Base-by-base conservation (phyloP, 768 basidiomycete species). In the Tylopilus plumbeoviolaceoides region DNA sequence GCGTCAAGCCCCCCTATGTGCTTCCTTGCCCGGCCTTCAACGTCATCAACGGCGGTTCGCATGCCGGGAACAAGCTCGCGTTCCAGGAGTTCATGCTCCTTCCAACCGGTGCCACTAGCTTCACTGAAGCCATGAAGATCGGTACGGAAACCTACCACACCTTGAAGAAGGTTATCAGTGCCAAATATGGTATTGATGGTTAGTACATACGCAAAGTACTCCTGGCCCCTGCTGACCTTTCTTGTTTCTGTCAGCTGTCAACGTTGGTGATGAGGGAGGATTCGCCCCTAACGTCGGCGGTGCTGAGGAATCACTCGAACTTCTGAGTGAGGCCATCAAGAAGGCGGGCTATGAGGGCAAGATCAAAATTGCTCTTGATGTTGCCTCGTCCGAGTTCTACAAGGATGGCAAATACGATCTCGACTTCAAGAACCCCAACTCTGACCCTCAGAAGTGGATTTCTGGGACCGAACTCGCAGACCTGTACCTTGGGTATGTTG, bases 61-160 rank as follows among this genome's bases (percentile, higher is more conserved):
- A 99, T 71, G 97, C 97, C 54, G 97, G 97, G 47, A 99, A 99
- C 83, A 95, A 95, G 75, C 89, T 99, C 58, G 97, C 97, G 36
- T 99, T 98, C 91, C 97, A 99, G 75, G 97, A 99, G 75, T 99
- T 99, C 81, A 98, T 99, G 97, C 81, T 99, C 62, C 81, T 98
- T 58, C 95, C 97, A 57, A 95, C 93, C 56, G 95, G 95, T 48
- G 97, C 97, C 47, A 63, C 78, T 17, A 81, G 80, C 54, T 99
- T 98, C 81, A 85, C 90, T 30, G 95, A 99, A 79, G 94, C 97
- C 53, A 87, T 99, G 86, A 95, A 98, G 78, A 94, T 95, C 55
- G 97, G 97, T 56, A 89, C 95, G 10, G 97, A 99, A 76, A 95
- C 91, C 21, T 97, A 97, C 77, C 94, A 97, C 79, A 89, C 88